Conservation (phyloP, 2,329 filamentous ascomycete genomes). For the Colletotrichum sp. region DNA sequence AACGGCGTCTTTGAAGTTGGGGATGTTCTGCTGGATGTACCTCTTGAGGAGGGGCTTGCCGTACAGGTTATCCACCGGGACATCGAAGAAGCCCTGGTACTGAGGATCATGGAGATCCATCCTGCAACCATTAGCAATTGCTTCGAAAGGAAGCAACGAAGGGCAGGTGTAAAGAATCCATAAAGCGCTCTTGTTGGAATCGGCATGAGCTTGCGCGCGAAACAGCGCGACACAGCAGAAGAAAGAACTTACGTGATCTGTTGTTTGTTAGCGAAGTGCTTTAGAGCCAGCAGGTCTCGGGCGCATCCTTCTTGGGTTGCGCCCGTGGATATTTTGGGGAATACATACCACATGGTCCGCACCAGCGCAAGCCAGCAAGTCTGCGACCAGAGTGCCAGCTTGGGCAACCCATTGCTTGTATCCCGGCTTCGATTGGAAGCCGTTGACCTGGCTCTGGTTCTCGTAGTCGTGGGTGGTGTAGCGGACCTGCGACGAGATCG, state of each 20-base stretch:
- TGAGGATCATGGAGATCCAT: slow-evolving; percentile 97
- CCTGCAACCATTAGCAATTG: slow-evolving; percentile 28
- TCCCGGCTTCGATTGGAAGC: slow-evolving; percentile 81
- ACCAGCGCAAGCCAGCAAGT: slow-evolving; percentile 92
- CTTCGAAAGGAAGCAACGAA: slow-evolving; percentile 10
- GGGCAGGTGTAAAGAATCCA: neutral
- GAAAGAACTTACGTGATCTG: slow-evolving; percentile 26
- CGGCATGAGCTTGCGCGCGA: neutral
- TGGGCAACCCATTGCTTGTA: slow-evolving; percentile 99
- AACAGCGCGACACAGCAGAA: neutral
- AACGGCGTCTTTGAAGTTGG: slow-evolving; percentile 83
- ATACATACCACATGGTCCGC: slow-evolving; percentile 78
- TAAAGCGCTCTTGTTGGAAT: neutral
- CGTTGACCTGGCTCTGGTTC: slow-evolving; percentile 60
- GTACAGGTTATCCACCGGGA: slow-evolving; percentile 97
- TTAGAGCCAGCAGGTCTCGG: too few relatives aligned
- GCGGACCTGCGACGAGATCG: slow-evolving; percentile 46
- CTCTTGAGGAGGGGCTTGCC: slow-evolving; percentile 75
- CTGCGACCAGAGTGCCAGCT: slow-evolving; percentile 91
- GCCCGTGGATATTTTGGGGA: neutral
- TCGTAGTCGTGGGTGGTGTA: slow-evolving; percentile 67
- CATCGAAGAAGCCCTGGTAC: slow-evolving; percentile 99
- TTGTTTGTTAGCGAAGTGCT: neutral
- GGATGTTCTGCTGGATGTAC: slow-evolving; percentile 81
- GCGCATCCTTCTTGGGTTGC: neutral